Evolutionary conservation across 2,329 filamentous ascomycete species (phyloP).

Genomic region (Neopestalotiopsis sp.): DNA sequence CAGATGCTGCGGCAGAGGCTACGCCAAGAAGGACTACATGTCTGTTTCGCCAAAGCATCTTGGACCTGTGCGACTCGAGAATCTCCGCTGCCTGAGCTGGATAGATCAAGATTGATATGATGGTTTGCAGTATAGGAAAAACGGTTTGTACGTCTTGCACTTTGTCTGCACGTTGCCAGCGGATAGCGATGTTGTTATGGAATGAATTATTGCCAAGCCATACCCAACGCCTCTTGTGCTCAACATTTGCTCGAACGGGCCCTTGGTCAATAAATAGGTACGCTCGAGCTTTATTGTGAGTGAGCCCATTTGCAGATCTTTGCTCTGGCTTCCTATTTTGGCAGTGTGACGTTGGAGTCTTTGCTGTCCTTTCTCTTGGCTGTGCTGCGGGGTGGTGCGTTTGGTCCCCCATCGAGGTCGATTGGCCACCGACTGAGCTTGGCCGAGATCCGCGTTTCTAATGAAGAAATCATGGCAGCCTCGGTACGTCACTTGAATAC

Average conservation of each 20-base stretch:
- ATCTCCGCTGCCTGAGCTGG: neutral
- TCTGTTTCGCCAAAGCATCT: neutral
- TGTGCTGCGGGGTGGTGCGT: neutral
- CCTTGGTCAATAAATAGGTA: neutral
- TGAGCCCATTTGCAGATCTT: neutral
- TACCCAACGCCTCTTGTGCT: neutral
- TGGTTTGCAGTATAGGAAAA: neutral
- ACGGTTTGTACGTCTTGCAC: neutral
- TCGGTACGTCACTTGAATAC: neutral
- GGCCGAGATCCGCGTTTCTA: neutral
- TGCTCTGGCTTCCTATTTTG: neutral
- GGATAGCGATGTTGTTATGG: too few species aligned
- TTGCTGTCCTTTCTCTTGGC: neutral
- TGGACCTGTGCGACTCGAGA: neutral
- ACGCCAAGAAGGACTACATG: neutral
- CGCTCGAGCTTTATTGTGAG: neutral
- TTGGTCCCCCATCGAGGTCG: neutral
- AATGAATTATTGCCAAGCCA: neutral
- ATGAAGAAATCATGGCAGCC: neutral
- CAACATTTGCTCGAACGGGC: neutral
- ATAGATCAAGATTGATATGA: neutral
- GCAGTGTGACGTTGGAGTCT: slow-evolving; percentile 5
- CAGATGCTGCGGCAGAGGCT: neutral
- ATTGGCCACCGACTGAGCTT: neutral
- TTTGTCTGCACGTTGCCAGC: neutral